Evolutionary conservation across 192 early-diverging fungal genomes (phyloP).

Genomic region (Coemansia asiatica): DNA sequence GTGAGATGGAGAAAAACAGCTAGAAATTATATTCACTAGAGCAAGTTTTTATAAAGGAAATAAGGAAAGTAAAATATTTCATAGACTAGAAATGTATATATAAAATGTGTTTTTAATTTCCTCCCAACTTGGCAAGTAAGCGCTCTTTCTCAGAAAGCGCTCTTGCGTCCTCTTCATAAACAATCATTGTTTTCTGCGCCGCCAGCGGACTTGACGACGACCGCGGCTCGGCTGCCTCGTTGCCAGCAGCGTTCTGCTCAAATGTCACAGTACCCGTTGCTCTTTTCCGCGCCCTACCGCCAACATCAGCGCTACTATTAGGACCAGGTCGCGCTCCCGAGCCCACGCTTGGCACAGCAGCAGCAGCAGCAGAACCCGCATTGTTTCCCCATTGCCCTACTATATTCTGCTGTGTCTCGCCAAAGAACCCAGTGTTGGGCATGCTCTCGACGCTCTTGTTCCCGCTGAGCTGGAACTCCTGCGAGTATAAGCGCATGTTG

Average conservation of each 20-base stretch:
- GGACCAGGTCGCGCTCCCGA: too few relatives aligned
- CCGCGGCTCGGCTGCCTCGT: not conserved
- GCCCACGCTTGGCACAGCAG: too few relatives aligned
- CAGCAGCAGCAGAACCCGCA: not conserved
- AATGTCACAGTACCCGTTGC: too few relatives aligned
- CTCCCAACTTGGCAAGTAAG: slow-evolving; percentile 30
- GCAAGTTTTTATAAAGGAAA: too few relatives aligned
- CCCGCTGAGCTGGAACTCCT: slow-evolving; percentile 16
- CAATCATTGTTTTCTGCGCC: slow-evolving; percentile 28
- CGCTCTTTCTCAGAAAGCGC: slow-evolving; percentile 41
- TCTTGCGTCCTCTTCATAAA: slow-evolving; percentile 46
- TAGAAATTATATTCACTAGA: not conserved
- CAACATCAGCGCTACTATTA: not conserved
- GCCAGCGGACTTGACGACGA: slow-evolving; percentile 11
- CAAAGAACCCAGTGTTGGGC: slow-evolving; percentile 11
- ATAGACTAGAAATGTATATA: not conserved
- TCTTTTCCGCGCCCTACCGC: not conserved
- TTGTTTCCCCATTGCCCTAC: not conserved
- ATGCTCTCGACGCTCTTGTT: slow-evolving; percentile 27
- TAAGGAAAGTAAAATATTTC: slow-evolving; percentile 4
- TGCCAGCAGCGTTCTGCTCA: not conserved
- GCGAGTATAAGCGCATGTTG: slow-evolving; percentile 28
- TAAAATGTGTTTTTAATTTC: not conserved
- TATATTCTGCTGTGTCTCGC: not conserved
- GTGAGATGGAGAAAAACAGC: too few relatives aligned